Evolutionary conservation across 345 rosid genomes (phyloP), one percentile per base, ranked within the genome.

Genomic region (Psidium guajava): DNA sequence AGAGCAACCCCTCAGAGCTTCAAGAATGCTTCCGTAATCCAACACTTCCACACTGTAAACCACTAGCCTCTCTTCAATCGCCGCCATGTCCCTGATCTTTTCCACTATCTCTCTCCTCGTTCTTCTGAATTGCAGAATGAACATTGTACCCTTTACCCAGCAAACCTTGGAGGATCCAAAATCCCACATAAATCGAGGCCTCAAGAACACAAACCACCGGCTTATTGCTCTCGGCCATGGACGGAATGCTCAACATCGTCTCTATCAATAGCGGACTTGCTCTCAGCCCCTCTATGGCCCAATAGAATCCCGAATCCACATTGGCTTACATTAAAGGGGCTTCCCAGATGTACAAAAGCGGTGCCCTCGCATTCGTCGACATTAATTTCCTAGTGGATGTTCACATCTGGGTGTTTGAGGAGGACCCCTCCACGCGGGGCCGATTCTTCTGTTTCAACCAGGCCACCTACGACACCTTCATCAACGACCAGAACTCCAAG

Each of bases 261-360:
- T 95, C 96, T 44, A 89, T 96, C 69, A 96, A 95, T 81, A 93
- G 93, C 1, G 98, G 99, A 9, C 90, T 96, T 47, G 93, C 93
- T 44, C 82, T 93, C 16, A 98, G 98, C 50, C 98, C 99, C 14
- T 88, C 82, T 8, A 92, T 96, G 58, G 82, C 96, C 50, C 94
- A 92, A 77, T 92, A 91, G 75, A 96, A 94, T 85, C 92, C 96
- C 58, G 84, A 86, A 25, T 87, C 96, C 11, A 94, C 98, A 40
- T 86, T 95, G 92, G 92, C 94, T 57, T 96, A 93, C 89, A 98
- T 96, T 81, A 91, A 93, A 96, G 99, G 99, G 82, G 96, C 97
- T 56, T 90, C 96, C 40, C 88, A 96, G 36, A 96, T 96, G 99
- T 95, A 91, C 47, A 94, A 93, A 85, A 93, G 94, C 5, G 98